Base-by-base conservation (phyloP, 192 early-diverging fungal genomes). In the Haplosporangium gracile region DNA sequence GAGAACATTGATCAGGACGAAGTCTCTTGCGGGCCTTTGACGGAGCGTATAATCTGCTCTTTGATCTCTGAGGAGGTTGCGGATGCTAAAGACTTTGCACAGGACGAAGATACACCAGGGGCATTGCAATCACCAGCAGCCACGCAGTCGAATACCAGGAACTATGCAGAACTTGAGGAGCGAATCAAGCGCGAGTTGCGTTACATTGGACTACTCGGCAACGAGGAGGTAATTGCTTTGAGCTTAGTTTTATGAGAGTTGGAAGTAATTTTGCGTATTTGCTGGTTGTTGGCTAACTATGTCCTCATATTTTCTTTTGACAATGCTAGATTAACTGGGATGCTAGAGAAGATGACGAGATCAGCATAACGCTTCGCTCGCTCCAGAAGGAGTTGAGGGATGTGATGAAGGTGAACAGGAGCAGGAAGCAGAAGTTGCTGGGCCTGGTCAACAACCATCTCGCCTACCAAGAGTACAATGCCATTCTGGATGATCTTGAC, bases 381-480 rank as follows among this genome's bases (percentile, higher is more conserved):
- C 82, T 93, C 24, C 96, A 97, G 81, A 88, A 90, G 40, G 90
- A 97, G 80, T 90, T 98, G 40, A 93, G 93, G 9, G 90, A 96
- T 49, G 93, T 95, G 76, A 90, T 91, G 36, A 86, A 82, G 47
- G 79, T 94, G 42, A 99, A 99, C 86, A 88, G 82, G 24, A 74
- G 73, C 68, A 91, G 97, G 69, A 97, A 95, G 76, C 87, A 86
- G 40, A 85, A 90, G 26, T 85, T 99, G 39, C 84, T 94, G 20
- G 90, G 94, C 4, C 89, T 94, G 7, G 95, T 96, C 6, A 89
- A 92, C 60, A 91, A 94, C 43, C 93, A 94, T 77, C 92, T 96
- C 51, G 96, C 92, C 5, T 97, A 91, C 83, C 97, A 98, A 78
- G 95, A 99, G 88, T 99, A 97, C 89, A 94, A 92, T 38, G 91